Percentiles rank a stretch among this genome's conserved stretches.
These are phyloP conservation scores for Leccinum barrowsii DNA, from an alignment of 768 basidiomycete genomes.

Conservation along the genomic window DNA sequence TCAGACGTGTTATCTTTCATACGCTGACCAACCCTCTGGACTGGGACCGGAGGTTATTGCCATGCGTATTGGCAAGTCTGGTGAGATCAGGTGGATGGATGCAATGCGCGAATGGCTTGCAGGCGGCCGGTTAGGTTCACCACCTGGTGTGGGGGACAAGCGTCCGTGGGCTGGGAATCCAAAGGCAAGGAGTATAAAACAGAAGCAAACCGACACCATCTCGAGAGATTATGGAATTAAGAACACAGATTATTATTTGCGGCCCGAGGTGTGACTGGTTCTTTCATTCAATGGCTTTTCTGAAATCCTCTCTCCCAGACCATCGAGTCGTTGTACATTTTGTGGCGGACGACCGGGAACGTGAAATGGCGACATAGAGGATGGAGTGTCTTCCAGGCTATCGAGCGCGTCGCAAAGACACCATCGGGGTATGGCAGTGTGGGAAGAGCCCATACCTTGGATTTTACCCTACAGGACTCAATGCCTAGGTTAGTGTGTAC, in stretches of 20 bases:
- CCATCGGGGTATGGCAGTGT: conserved; percentile 61
- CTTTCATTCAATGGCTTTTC: not conserved
- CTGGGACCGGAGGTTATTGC: conserved; percentile 60
- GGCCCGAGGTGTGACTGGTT: conserved; percentile 59
- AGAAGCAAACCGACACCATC: conserved; percentile 21
- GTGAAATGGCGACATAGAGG: conserved; percentile 66
- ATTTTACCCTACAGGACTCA: conserved; percentile 42
- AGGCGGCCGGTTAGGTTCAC: conserved; percentile 41
- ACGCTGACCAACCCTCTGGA: conserved; percentile 68
- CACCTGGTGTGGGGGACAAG: conserved; percentile 51
- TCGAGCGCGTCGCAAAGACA: conserved; percentile 58
- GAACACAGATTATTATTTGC: conserved; percentile 50
- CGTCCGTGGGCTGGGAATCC: conserved; percentile 27
- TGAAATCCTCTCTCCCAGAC: conserved; percentile 41
- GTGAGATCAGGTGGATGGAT: conserved; percentile 27
- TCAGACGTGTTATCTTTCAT: conserved; percentile 66
- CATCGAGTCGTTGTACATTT: conserved; percentile 65
- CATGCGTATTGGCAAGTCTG: conserved; percentile 26
- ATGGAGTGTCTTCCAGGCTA: conserved; percentile 66
- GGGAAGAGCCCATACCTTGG: conserved; percentile 41
- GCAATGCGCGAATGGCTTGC: conserved; percentile 46
- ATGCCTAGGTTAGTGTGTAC: conserved; percentile 67
- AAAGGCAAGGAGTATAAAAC: conserved; percentile 9
- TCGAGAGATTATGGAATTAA: conserved; percentile 53
- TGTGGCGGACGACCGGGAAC: conserved; percentile 71